A percentile compares a stretch with the other conserved stretches of the same genome.
These are phyloP conservation scores for Cryptococcus sp. DNA, from an alignment of 1,284 basidiomycete species.

Conservation along the genomic window DNA sequence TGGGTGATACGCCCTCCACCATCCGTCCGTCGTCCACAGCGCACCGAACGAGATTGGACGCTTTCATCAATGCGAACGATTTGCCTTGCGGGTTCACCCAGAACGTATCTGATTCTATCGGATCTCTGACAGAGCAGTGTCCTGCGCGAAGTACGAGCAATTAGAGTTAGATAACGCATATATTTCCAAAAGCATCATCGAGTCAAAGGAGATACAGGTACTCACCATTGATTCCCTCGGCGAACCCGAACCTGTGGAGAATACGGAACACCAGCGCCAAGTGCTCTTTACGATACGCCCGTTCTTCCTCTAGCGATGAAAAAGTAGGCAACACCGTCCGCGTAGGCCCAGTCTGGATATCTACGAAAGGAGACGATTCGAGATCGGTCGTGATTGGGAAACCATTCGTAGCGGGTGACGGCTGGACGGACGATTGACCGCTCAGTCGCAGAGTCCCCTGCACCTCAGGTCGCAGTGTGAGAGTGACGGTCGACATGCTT, in stretches of 20 bases:
- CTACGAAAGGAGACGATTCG: constrained; percentile 34
- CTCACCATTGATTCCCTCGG: constrained; percentile 46
- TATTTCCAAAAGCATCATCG: background rate
- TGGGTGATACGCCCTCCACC: constrained; percentile 38
- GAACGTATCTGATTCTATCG: constrained; percentile 46
- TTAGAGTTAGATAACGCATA: background rate
- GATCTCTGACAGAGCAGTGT: constrained; percentile 45
- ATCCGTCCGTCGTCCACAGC: constrained; percentile 32
- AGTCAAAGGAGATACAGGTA: background rate
- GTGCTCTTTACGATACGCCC: constrained; percentile 46
- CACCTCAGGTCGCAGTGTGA: no score
- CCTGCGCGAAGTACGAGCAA: constrained; percentile 13
- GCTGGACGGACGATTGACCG: constrained; percentile 2
- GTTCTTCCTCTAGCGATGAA: constrained; percentile 31
- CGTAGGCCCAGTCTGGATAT: constrained; percentile 35
- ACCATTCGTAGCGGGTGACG: constrained; percentile 16
- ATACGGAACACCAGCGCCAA: constrained; percentile 44
- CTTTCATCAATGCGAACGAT: constrained; percentile 42
- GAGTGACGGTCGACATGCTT: no score
- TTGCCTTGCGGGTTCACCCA: constrained; percentile 49
- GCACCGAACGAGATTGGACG: constrained; percentile 39
- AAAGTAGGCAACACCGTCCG: constrained; percentile 42
- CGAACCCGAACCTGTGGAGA: constrained; percentile 36
- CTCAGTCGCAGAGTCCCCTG: no score
- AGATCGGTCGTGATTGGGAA: constrained; percentile 38